Evolutionary conservation across 768 basidiomycete genomes (phyloP), one percentile per base, ranked within the genome.

Genomic region (Kwoniella newhampshirensis): DNA sequence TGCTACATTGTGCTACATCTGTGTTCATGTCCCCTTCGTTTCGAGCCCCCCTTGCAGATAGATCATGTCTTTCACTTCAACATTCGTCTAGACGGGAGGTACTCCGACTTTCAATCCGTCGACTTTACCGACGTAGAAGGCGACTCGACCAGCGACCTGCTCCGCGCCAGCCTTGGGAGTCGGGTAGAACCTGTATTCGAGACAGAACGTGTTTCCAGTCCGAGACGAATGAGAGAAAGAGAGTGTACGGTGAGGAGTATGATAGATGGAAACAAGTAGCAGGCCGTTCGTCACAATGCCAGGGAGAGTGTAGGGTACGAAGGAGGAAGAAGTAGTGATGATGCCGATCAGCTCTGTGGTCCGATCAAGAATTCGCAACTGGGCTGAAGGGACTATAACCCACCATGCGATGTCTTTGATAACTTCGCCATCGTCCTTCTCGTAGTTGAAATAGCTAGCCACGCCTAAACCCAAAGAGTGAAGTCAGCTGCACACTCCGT

Each of bases 371-470:
- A n/a, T n/a, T n/a, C n/a, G n/a, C n/a, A n/a, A n/a, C n/a, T n/a
- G n/a, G n/a, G n/a, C n/a, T n/a, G n/a, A n/a, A n/a, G n/a, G n/a
- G n/a, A n/a, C n/a, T n/a, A n/a, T n/a, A n/a, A 60, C 64, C 21
- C 44, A 68, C 74, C 74, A 75, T 18, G 70, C 71, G 42, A 71
- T 61, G 57, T 75, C 74, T 53, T 73, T 71, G 53, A 71, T 56
- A 13, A 63, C 49, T 13, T 71, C 59, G 2, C 74, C 74, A 54
- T 75, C 71, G 21, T 64, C 61, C 12, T 50, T 59, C 39, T 60
- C 47, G 53, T 73, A 75, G 55, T 71, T 70, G 64, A 65, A 75
- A 53, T 75, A 75, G 42, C 60, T 66, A 3, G 71, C 71, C 9
- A 40, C 59, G 30, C 74, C 74, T 75, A 28, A 23, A 20, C 32